phyloP scores from a whole-genome alignment of 208 protist genomes.

The Naegleria gruberi region DNA sequence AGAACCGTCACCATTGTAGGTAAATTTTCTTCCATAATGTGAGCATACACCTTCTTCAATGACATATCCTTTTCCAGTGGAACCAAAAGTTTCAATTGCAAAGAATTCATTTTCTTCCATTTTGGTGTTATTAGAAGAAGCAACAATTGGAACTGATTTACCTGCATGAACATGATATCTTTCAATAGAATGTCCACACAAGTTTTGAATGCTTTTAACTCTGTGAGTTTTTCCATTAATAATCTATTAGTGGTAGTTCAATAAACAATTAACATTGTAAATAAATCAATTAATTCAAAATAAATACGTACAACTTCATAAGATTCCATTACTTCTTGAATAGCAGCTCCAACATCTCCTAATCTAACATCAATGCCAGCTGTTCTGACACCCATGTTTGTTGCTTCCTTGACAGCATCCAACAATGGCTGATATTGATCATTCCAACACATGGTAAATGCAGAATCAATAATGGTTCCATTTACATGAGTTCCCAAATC shows the following conservation, averaged over 20 bases:
- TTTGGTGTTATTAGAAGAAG: constrained; percentile 73
- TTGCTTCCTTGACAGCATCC: constrained; percentile 74
- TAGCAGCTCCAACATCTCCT: constrained; percentile 82
- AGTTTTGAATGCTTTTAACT: too few relatives aligned
- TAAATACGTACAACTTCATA: constrained; percentile 91
- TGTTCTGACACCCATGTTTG: constrained; percentile 92
- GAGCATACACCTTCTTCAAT: constrained; percentile 61
- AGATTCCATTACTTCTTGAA: too few relatives aligned
- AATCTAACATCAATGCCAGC: too few relatives aligned
- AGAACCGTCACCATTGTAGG: background rate
- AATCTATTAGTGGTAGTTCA: constrained; percentile 92
- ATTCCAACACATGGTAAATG: constrained; percentile 57
- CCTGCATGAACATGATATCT: constrained; percentile 96
- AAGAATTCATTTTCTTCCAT: constrained; percentile 97
- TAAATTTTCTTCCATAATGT: constrained; percentile 76
- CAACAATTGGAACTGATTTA: constrained; percentile 97
- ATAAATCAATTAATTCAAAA: too few relatives aligned
- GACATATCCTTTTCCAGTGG: constrained; percentile 67
- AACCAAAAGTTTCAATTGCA: constrained; percentile 99
- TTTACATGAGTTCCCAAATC: constrained; percentile 98
- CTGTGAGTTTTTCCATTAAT: too few relatives aligned
- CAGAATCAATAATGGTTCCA: constrained; percentile 92
- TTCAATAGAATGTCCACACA: constrained; percentile 94
- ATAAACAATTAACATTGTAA: too few relatives aligned
- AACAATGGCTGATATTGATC: constrained; percentile 86